Evolutionary conservation across 73 alveolate genomes (phyloP).

Genomic region (Paramecium tetraurelia): DNA sequence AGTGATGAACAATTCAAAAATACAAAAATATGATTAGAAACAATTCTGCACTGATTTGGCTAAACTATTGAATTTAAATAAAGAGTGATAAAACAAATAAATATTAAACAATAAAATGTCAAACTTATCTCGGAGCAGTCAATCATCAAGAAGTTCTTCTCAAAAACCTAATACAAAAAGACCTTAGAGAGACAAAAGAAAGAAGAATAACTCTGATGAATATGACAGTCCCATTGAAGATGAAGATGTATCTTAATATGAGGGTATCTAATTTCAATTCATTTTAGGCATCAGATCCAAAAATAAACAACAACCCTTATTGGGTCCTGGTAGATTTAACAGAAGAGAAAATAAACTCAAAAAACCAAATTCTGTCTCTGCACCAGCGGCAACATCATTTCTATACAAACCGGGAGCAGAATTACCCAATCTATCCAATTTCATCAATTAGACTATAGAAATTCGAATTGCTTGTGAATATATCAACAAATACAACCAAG

Average conservation of each 20-base stretch:
- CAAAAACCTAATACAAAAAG: background rate
- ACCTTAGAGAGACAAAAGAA: conserved; percentile 16
- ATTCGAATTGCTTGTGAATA: conserved; percentile 39
- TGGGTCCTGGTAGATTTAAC: background rate
- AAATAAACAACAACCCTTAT: background rate
- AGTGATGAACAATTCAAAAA: background rate
- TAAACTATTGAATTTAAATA: background rate
- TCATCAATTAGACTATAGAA: background rate
- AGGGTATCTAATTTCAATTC: background rate
- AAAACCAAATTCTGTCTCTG: background rate
- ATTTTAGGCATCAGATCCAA: background rate
- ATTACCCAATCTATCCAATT: conserved; percentile 11
- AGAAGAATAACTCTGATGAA: conserved; percentile 10
- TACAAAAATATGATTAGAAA: background rate
- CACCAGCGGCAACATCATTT: conserved; percentile 27
- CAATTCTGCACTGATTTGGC: background rate
- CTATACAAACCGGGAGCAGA: conserved; percentile 46
- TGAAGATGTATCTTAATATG: conserved; percentile 34
- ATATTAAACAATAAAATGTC: background rate
- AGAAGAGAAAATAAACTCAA: background rate
- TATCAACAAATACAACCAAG: background rate
- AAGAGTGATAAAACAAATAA: conserved; percentile 2
- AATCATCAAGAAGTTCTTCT: background rate
- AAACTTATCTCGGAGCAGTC: background rate
- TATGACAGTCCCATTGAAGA: conserved; percentile 4